Base-by-base conservation (phyloP, 495 filamentous ascomycete species). In the Podospora comata region DNA sequence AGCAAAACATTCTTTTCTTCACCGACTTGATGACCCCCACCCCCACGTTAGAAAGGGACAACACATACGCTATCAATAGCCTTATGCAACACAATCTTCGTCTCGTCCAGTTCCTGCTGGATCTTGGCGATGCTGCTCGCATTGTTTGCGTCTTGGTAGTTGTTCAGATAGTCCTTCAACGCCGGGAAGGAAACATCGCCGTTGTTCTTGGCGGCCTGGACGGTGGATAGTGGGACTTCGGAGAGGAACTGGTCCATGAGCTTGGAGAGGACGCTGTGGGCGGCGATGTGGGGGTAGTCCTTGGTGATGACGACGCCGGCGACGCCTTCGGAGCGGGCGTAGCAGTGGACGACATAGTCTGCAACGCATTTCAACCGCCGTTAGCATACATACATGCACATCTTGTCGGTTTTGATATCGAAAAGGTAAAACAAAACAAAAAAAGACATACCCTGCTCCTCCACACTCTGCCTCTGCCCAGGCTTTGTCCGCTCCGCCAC, bases 41-140 rank as follows among this genome's bases (percentile, higher is more conserved):
- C 39, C 39, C 39, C 39, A 48, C 39, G 39, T 2, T 48, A 7
- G 44, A n/a, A 11, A 53, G 32, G 28, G 39, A 32, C 2, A 59
- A 18, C 4, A 70, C 74, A 53, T 68, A 78, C 91, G 74, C 86
- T 89, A 80, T 95, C 91, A 72, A 96, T 94, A n/a, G 92, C 95
- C 87, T 97, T 96, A 80, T 97, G 93, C 67, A 99, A 85, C 58
- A 96, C 89, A 75, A 97, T 95, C 88, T 97, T 99, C 66, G 96
- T 99, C 85, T 97, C 93, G 71, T 97, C 93, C 69, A 99, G 84
- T 81, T 99, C 94, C 81, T 92, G 90, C 81, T 98, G 96, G 72
- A 98, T 97, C 85, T 91, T 94, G 85, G 92, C 87, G 73, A 97
- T 95, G 80, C 87, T 92, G 80, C 93, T 93, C 64, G 93, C 94